Base-by-base conservation (phyloP, 176 grass and related monocot species). In the barley (Hordeum vulgare) region DNA sequence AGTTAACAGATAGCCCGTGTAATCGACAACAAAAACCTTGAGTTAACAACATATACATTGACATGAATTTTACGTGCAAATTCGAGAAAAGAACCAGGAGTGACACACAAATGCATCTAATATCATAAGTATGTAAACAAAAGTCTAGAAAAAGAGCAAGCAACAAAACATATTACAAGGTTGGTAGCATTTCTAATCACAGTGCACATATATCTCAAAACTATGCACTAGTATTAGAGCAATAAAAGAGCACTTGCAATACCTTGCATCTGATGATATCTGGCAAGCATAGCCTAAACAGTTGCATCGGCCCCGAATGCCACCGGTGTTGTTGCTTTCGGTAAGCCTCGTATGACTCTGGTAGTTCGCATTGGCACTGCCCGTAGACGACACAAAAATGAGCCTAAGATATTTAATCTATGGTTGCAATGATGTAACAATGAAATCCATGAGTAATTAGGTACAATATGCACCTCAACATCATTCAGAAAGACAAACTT, bases 221-320 rank as follows among this genome's bases (percentile, higher is more conserved):
- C 21, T 57, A 24, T n/a, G 51, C 35, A 29, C 49, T 11, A 7
- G 66, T 13, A n/a, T 8, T 58, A 8, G 4, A 74, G 35, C 66
- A 20, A 1, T 9, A 83, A 76, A 33, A 47, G n/a, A 74, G 70
- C n/a, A 25, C 25, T 53, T 34, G 42, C 61, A 61, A 69, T 89
- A 95, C 93, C 93, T 98, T 90, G 75, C 91, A 92, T 82, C 63
- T 64, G 31, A 98, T 90, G 62, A 95, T 95, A 64, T 94, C 89
- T 0, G 85, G 89, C 64, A 94, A 89, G 78, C 96, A 98, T 47
- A 96, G 91, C 83, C 91, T 94, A 14, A 98, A 98, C 44, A 98
- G 66, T 21, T 98, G 96, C 96, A 98, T 98, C 45, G 96, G 93
- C 6, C 93, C 96, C 0, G 96, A 98, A 88, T 94, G 96, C 96